Evolutionary conservation across 306 rosid genomes (phyloP).

Genomic region (Lathyrus oleraceus): DNA sequence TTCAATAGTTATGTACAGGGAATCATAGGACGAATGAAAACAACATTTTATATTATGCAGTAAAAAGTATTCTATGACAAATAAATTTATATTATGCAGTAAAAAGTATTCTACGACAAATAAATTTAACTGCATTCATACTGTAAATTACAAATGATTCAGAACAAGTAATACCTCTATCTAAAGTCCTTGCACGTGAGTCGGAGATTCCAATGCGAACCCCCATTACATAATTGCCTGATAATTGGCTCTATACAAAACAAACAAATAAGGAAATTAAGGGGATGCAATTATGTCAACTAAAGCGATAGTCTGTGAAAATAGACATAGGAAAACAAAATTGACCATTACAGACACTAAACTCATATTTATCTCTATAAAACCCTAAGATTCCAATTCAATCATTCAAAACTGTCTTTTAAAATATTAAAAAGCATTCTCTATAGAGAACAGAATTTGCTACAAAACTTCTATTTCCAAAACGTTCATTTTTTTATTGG

Average conservation of each 20-base stretch:
- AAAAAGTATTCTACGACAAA: neutral
- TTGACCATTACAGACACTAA: neutral
- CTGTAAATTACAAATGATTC: slow-evolving; percentile 17
- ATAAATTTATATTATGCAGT: neutral
- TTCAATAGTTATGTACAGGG: neutral
- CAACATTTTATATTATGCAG: neutral
- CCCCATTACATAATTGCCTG: slow-evolving; percentile 46
- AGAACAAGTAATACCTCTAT: slow-evolving; percentile 46
- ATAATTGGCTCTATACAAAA: slow-evolving; percentile 45
- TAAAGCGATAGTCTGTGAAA: neutral
- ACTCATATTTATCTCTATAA: neutral
- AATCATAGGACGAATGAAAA: neutral
- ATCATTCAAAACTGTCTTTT: neutral
- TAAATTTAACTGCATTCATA: neutral
- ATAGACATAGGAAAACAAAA: neutral
- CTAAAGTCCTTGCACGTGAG: slow-evolving; percentile 54
- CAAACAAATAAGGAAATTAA: slow-evolving; percentile 11
- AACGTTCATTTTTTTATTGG: neutral
- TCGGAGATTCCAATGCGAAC: slow-evolving; percentile 45
- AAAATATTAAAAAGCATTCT: neutral
- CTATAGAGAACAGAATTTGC: slow-evolving; percentile 6
- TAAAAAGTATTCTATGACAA: neutral
- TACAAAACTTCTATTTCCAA: slow-evolving; percentile 12
- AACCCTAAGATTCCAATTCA: neutral
- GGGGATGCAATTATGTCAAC: neutral